Evolutionary conservation across 495 filamentous ascomycete species (phyloP), one percentile per base, ranked within the genome.

Genomic region (Hypoxylon subgilvum): DNA sequence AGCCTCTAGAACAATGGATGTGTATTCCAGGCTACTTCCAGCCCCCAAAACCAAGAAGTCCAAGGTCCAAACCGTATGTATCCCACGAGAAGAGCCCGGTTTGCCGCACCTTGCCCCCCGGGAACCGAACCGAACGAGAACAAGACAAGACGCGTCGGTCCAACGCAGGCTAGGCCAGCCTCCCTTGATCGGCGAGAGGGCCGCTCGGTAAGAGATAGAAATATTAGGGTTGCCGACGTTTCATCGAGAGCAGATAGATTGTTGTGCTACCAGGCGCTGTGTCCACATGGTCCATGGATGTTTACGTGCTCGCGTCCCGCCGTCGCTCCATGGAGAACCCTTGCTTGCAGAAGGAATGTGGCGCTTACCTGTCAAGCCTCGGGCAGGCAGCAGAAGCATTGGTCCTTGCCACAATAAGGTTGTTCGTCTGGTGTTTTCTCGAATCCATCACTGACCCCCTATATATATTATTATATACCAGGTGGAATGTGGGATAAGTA

Each of bases 161-260:
- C n/a, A n/a, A n/a, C n/a, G n/a, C n/a, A n/a, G n/a, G 5, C 27
- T 30, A 5, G 5, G 27, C 27, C 27, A 52, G 45, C 35, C 52
- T 63, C 61, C 61, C 61, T 64, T 64, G 54, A 64, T 58, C 54
- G 43, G 60, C 52, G 48, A 21, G 28, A 32, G 9, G 30, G 38
- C 31, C 34, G 38, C 27, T 58, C 60, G 48, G 53, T 45, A 36
- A 45, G 4, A 18, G 34, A 34, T 22, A 23, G 39, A 50, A 36
- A 57, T 44, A 47, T 63, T 63, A 56, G 43, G 31, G 31, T 57
- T 36, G 39, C 35, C 60, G 42, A 43, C 52, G 60, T 63, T 63
- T 53, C 60, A 57, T 57, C n/a, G 27, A 38, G 23, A 53, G 35
- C 32, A 31, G 19, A n/a, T n/a, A n/a, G n/a, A n/a, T n/a, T n/a